Evolutionary conservation across 805 yeast species (phyloP), one percentile per base, ranked within the genome.

Genomic region (Pichia ethanolica): DNA sequence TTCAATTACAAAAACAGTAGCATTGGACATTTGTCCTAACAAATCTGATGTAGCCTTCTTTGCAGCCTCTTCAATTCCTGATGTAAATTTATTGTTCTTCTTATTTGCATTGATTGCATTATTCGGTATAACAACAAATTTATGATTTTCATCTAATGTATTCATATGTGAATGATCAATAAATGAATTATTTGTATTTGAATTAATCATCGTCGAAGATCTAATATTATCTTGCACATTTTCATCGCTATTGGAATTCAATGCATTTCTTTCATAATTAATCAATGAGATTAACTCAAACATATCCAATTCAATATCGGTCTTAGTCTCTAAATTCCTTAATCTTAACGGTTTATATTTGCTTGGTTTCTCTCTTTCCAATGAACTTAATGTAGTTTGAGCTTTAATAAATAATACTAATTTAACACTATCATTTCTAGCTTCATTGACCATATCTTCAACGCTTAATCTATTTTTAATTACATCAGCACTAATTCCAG

Each of bases 321-420:
- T 68, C 39, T 73, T 72, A 5, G 75, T 72, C 3, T 72, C 75
- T 44, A 89, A 54, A 55, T 86, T 84, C 60, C 80, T 83, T 35
- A 91, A 71, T 54, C 84, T 78, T 43, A 91, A 62, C 1, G 96
- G 91, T 61, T 89, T 90, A 65, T 79, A 88, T 49, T 77, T 79
- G 50, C 77, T 73, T 50, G 75, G 74, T 45, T 53, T 58, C 30
- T 52, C 53, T 27, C 49, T 51, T 14, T 49, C 41, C 34, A 64
- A 43, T 1, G 58, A 52, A 1, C 48, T 52, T 57, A 68, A 44
- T 7, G 56, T 58, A 3, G 66, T 60, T 43, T 83, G 82, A 53
- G 87, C 96, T 60, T 87, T 87, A 46, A 91, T 81, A 35, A 86
- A 69, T 7, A 93, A 76, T 1, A 90, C 70, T 86, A 93, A 83